Conservation (phyloP, 2,329 filamentous ascomycete species). For the Davidsoniella australis region DNA sequence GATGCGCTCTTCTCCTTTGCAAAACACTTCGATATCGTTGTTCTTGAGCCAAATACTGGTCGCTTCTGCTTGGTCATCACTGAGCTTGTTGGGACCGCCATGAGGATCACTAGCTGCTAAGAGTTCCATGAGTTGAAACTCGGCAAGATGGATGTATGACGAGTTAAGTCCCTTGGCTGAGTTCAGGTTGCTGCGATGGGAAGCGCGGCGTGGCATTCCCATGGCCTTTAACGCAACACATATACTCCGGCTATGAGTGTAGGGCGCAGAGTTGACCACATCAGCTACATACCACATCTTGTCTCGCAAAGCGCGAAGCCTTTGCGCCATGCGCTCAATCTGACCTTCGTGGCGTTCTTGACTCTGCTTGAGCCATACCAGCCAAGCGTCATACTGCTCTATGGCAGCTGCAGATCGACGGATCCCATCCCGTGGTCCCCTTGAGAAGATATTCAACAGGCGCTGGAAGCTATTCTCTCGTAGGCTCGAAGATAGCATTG, state of each 20-base stretch:
- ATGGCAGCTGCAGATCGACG: slow-evolving; percentile 53
- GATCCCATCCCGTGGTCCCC: slow-evolving; percentile 52
- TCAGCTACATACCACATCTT: slow-evolving; percentile 99
- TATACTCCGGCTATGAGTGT: slow-evolving; percentile 74
- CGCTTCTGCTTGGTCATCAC: slow-evolving; percentile 83
- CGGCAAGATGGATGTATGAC: slow-evolving; percentile 61
- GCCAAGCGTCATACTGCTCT: slow-evolving; percentile 65
- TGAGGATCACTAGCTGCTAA: slow-evolving; percentile 69
- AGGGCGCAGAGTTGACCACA: slow-evolving; percentile 74
- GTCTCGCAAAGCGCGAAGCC: slow-evolving; percentile 60
- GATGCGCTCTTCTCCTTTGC: slow-evolving; percentile 83
- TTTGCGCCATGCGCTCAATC: slow-evolving; percentile 58
- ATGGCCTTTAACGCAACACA: slow-evolving; percentile 81
- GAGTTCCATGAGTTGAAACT: slow-evolving; percentile 73
- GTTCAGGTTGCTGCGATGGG: slow-evolving; percentile 1
- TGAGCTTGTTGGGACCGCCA: slow-evolving; percentile 84
- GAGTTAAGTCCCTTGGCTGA: slow-evolving; percentile 28
- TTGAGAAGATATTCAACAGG: slow-evolving; percentile 56
- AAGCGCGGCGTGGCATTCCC: slow-evolving; percentile 46
- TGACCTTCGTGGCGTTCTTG: slow-evolving; percentile 60
- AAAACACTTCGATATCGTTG: slow-evolving; percentile 79
- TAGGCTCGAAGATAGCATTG: slow-evolving; percentile 41
- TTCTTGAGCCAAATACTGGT: slow-evolving; percentile 69
- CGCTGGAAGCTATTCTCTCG: slow-evolving; percentile 53
- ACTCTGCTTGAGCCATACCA: slow-evolving; percentile 68